Base-by-base conservation (phyloP, 106 monocot species). In the Xerophyta viscosa region DNA sequence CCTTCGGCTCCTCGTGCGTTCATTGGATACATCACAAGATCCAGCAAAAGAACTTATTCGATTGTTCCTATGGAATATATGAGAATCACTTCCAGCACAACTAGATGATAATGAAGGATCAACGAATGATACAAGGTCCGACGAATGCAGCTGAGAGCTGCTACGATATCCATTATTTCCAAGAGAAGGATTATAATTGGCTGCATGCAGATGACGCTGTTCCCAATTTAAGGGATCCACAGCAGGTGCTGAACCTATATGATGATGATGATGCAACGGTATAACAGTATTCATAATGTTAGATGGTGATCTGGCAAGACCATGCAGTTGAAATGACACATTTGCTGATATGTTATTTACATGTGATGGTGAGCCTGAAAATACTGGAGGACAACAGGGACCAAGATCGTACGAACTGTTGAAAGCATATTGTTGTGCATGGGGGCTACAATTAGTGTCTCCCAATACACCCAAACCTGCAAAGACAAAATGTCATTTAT, bases 211-310 rank as follows among this genome's bases (percentile, higher is more conserved):
- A 31, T 73, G 63, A 22, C 61, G 47, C 41, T 64, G 63, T 27
- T 79, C 87, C 92, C 87, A 88, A 19, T 78, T 50, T 15, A 73
- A 76, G 11, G 73, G 73, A 68, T 84, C 83, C 0, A 73, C 41
- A 27, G 80, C 31, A n/a, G 94, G 94, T 37, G 84, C 94, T 4
- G 94, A 94, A 44, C 88, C 94, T 48, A 81, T 78, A n/a, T n/a
- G n/a, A 71, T 78, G 77, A 66, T 77, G 88, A 20, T 72, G 77
- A 39, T 66, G 65, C 6, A 54, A 46, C 28, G 68, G 52, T 2
- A 70, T 24, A 22, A 70, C 64, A 24, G 66, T 48, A 8, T 66
- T 82, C 49, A 88, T 18, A 18, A 84, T 44, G 37, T 71, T 71
- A 31, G 88, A 75, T 43, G 88, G 78, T 47, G 60, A 66, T 70